Conservation (phyloP, 208 protist genomes). For the Novymonas esmeraldas region DNA sequence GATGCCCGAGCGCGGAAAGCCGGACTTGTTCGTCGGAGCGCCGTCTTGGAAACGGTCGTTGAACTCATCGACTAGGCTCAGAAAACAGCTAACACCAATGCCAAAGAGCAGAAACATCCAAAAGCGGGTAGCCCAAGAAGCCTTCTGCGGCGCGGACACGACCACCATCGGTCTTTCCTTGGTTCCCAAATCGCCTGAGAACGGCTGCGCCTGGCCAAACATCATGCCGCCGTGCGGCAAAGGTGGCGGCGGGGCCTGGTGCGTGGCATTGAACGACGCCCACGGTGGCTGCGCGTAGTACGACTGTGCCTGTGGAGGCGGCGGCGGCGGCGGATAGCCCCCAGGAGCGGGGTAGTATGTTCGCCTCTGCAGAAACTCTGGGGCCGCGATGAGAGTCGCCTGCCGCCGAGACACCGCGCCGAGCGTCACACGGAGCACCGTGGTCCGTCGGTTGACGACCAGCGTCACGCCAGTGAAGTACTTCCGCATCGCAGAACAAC, state of each 20-base stretch:
- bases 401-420: constrained; percentile 1
- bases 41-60: constrained; percentile 41
- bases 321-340: constrained; percentile 48
- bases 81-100: constrained; percentile 63
- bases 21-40: constrained; percentile 29
- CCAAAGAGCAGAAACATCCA: constrained; percentile 78
- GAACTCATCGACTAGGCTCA: constrained; percentile 46
- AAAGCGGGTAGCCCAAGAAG: constrained; percentile 64
- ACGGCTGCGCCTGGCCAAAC: constrained; percentile 14
- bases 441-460: constrained; percentile 24
- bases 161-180: constrained; percentile 82
- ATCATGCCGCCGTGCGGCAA: constrained; percentile 20
- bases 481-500: constrained; percentile 13
- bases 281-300: constrained; percentile 23
- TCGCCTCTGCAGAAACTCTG: constrained; percentile 29
- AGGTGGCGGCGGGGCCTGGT: constrained; percentile 19
- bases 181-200: constrained; percentile 66
- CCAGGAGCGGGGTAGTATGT: constrained; percentile 38
- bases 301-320: constrained; percentile 34
- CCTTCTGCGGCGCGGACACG: constrained; percentile 66
- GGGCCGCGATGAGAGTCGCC: constrained; percentile 30
- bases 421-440: constrained; percentile 17
- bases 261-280: constrained; percentile 20
- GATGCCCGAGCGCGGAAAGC: constrained; percentile 28
- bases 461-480: constrained; percentile 16